Conservation (phyloP, 2,329 filamentous ascomycete genomes). For the Calonectria ilicicola region DNA sequence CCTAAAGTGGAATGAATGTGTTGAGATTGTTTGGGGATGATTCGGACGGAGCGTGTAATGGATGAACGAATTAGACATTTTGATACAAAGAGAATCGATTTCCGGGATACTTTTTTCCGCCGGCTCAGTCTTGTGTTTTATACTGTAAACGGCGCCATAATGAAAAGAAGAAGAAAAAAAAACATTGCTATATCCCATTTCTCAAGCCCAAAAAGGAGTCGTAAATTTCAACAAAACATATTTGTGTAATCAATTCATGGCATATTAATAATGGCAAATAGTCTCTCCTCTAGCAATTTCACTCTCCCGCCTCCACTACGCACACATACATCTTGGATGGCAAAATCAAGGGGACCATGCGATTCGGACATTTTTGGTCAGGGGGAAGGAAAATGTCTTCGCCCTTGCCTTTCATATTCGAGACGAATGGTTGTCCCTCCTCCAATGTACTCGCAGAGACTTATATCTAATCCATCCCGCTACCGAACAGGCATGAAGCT, state of each 20-base stretch:
- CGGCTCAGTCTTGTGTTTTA: background rate
- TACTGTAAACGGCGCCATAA: too few relatives aligned
- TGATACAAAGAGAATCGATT: background rate
- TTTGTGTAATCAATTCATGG: background rate
- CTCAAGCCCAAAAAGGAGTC: background rate
- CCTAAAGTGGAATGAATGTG: background rate
- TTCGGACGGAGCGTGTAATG: background rate
- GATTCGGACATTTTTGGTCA: background rate
- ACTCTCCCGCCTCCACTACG: background rate
- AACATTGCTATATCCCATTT: too few relatives aligned
- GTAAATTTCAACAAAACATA: background rate
- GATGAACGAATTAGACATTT: background rate
- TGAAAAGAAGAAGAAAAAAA: background rate
- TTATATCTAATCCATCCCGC: background rate
- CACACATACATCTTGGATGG: background rate
- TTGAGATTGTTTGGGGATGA: background rate
- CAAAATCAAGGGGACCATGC: background rate
- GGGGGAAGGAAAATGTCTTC: background rate
- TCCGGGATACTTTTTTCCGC: background rate
- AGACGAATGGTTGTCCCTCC: background rate
- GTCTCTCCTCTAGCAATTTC: background rate
- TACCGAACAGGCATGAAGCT: background rate
- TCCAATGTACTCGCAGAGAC: background rate
- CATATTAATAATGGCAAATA: too few relatives aligned
- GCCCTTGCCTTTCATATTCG: slow-evolving; percentile 8